Conservation (phyloP, 805 yeast genomes). For the Hanseniaspora meyeri region DNA sequence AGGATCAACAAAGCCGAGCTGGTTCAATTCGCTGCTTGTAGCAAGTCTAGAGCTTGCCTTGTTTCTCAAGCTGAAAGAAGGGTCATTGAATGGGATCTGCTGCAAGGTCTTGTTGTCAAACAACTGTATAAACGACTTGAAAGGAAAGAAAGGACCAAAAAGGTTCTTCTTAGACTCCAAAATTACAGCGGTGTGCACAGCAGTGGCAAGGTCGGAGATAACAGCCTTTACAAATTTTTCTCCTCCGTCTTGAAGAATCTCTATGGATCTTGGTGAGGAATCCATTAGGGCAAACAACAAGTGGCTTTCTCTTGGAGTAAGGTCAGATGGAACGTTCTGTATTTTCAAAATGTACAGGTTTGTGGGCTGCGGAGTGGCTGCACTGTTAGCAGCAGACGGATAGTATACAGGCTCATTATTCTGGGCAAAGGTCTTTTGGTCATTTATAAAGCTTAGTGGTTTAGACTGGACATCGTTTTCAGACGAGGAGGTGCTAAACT, state of each 20-base stretch:
- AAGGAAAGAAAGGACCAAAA: slow-evolving; percentile 39
- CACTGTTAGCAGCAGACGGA: neutral
- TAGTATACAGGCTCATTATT: neutral
- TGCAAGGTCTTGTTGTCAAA: slow-evolving; percentile 28
- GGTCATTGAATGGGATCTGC: slow-evolving; percentile 18
- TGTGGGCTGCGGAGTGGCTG: neutral
- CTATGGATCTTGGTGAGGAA: slow-evolving; percentile 42
- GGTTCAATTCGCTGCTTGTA: neutral
- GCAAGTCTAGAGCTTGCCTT: neutral
- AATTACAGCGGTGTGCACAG: slow-evolving; percentile 32
- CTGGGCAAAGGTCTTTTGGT: neutral
- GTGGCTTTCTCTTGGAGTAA: slow-evolving; percentile 53
- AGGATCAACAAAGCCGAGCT: slow-evolving; percentile 8
- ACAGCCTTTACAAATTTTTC: slow-evolving; percentile 31
- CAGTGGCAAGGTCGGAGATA: slow-evolving; percentile 35
- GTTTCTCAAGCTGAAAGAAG: slow-evolving; percentile 15
- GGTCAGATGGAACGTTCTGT: slow-evolving; percentile 50
- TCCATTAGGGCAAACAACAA: slow-evolving; percentile 53
- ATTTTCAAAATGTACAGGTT: slow-evolving; percentile 20
- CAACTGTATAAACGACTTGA: slow-evolving; percentile 31
- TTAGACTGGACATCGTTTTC: neutral
- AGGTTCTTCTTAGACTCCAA: slow-evolving; percentile 32
- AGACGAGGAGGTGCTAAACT: neutral
- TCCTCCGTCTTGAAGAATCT: slow-evolving; percentile 25
- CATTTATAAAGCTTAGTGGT: neutral